Percentiles rank a stretch among this genome's conserved stretches.
These are phyloP conservation scores for Termitomyces sp. DNA, from an alignment of 768 basidiomycete genomes.

Conservation along the genomic window DNA sequence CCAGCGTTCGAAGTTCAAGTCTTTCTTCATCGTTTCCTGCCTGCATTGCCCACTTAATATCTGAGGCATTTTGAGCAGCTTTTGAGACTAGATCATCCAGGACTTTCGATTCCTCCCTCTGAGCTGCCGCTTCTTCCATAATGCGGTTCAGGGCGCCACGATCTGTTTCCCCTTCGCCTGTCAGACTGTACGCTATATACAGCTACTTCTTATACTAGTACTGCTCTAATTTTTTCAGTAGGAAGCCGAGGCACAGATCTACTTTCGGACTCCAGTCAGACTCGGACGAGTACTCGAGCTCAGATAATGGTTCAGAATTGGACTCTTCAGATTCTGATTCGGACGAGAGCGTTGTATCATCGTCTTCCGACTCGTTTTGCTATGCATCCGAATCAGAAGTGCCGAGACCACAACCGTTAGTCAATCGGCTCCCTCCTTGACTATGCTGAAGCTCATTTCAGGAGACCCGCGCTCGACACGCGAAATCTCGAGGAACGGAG, in stretches of 20 bases:
- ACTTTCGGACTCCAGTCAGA: conserved; percentile 53
- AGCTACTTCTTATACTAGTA: background rate
- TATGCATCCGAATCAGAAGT: conserved; percentile 40
- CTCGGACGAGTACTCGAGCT: conserved; percentile 31
- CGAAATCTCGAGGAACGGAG: conserved; percentile 35
- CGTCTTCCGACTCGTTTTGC: conserved; percentile 30
- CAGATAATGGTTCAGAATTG: conserved; percentile 23
- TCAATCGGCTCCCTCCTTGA: background rate
- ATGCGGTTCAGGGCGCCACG: conserved; percentile 50
- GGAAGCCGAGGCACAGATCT: conserved; percentile 32
- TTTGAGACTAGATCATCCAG: background rate
- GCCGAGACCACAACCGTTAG: conserved; percentile 28
- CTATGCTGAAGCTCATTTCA: conserved; percentile 6
- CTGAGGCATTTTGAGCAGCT: background rate
- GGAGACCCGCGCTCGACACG: conserved; percentile 19
- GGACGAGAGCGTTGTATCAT: conserved; percentile 17
- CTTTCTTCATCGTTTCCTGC: background rate
- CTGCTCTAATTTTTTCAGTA: conserved; percentile 1
- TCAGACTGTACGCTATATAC: conserved; percentile 5
- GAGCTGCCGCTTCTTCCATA: background rate
- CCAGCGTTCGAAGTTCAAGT: background rate
- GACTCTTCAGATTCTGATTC: conserved; percentile 31
- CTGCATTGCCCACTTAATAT: too few species aligned
- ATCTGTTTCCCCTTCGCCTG: conserved; percentile 12
- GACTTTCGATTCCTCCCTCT: background rate